Conservation (phyloP, 345 rosid genomes). For the Clarkia xantiana region DNA sequence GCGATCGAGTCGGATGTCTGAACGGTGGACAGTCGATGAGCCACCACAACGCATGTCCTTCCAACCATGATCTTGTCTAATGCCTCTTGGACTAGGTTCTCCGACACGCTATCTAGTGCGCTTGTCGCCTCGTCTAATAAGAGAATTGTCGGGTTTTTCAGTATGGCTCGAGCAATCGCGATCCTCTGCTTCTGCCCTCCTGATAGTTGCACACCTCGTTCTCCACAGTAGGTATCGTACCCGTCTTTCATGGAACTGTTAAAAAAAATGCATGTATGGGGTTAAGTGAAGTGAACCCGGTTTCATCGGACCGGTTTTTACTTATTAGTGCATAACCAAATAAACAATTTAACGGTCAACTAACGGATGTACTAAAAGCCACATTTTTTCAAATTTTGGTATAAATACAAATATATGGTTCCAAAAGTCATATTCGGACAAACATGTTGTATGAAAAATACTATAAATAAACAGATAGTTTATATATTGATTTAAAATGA, state of each 20-base stretch:
- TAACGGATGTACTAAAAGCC: too few species aligned
- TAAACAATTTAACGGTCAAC: too few species aligned
- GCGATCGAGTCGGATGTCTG: constrained; percentile 21
- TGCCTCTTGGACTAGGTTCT: constrained; percentile 27
- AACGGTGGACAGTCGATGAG: constrained; percentile 27
- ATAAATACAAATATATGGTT: too few species aligned
- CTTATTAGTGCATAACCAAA: too few species aligned
- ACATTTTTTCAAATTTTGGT: too few species aligned
- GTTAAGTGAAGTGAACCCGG: too few species aligned
- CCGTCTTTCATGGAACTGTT: constrained; percentile 21
- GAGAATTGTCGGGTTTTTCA: constrained; percentile 22
- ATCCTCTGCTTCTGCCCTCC: constrained; percentile 42
- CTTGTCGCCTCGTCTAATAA: constrained; percentile 29
- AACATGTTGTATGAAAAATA: too few species aligned
- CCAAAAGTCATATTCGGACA: too few species aligned
- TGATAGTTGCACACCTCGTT: constrained; percentile 27
- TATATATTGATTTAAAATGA: too few species aligned
- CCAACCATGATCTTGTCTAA: constrained; percentile 30
- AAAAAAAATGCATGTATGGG: too few species aligned
- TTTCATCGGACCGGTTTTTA: too few species aligned
- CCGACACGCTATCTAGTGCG: constrained; percentile 25
- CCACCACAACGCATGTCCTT: constrained; percentile 27
- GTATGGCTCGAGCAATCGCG: constrained; percentile 25
- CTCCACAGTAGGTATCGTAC: constrained; percentile 24
- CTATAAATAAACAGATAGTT: too few species aligned